Evolutionary conservation across 192 early-diverging fungal genomes (phyloP).

Genomic region (Podila horticola): DNA sequence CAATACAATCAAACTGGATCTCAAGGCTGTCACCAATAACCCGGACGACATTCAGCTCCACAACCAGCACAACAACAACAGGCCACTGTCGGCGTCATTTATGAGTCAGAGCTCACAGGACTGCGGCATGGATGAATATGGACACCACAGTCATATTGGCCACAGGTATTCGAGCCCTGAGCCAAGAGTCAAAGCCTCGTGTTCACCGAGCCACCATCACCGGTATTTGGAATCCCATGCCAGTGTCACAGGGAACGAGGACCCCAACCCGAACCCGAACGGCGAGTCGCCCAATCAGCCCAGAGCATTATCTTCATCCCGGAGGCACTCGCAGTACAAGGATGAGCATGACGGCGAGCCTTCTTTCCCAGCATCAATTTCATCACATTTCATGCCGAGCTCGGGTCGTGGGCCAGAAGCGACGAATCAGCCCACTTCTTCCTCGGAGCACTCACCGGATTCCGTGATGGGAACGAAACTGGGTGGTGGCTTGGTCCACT

Average conservation of each 20-base stretch:
- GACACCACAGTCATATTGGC: neutral
- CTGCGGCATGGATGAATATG: neutral
- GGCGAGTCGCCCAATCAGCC: conserved; percentile 38
- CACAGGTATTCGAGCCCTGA: neutral
- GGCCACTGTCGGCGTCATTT: neutral
- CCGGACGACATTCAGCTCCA: conserved; percentile 28
- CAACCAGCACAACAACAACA: conserved; percentile 20
- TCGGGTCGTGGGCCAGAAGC: too few species aligned
- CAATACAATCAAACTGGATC: conserved; percentile 31
- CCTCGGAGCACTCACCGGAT: too few species aligned
- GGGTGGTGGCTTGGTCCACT: too few species aligned
- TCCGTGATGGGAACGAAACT: too few species aligned
- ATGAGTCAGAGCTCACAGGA: too few species aligned
- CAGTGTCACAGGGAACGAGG: conserved; percentile 13
- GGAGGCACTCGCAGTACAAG: neutral
- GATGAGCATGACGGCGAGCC: neutral
- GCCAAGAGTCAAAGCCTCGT: neutral
- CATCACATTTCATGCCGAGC: conserved; percentile 25
- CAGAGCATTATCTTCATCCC: neutral
- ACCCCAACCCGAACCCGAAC: conserved; percentile 34
- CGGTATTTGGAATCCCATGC: neutral
- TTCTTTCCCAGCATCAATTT: conserved; percentile 22
- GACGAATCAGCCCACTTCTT: too few species aligned
- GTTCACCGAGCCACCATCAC: conserved; percentile 3
- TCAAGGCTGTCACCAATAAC: conserved; percentile 33